phyloP scores from a whole-genome alignment of 352 stramenopile species.

The Globisporangium parvum region DNA sequence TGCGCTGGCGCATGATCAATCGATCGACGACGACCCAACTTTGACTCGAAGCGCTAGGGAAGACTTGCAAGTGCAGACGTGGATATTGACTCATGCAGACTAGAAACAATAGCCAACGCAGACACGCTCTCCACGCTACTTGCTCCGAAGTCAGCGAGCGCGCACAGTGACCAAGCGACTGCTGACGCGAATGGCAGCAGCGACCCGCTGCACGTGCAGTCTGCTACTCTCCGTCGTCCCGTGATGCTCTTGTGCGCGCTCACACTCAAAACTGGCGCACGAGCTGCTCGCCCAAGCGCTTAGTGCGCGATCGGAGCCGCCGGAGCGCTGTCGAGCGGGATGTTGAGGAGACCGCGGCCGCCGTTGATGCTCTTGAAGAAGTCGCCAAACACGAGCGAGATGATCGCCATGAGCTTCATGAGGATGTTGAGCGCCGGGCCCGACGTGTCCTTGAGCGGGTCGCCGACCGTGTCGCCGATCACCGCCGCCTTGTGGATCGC shows the following conservation, averaged over 20 bases:
- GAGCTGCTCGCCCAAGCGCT: not conserved
- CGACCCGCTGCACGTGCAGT: not conserved
- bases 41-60: no score
- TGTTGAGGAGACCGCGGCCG: slow-evolving; percentile 91
- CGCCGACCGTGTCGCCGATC: slow-evolving; percentile 98
- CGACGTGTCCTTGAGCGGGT: slow-evolving; percentile 99
- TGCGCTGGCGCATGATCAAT: no score
- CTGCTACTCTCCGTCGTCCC: not conserved
- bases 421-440: slow-evolving; percentile 99
- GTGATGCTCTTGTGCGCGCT: not conserved
- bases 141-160: not conserved
- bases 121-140: not conserved
- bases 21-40: no score
- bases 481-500: slow-evolving; percentile 98
- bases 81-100: slow-evolving; percentile 4
- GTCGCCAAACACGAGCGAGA: slow-evolving; percentile 98
- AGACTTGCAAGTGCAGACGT: slow-evolving; percentile 1
- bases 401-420: slow-evolving; percentile 99
- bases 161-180: not conserved
- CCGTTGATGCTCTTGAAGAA: slow-evolving; percentile 98
- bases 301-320: slow-evolving; percentile 6
- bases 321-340: slow-evolving; percentile 24
- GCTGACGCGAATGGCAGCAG: not conserved
- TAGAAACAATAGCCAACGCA: slow-evolving; percentile 1
- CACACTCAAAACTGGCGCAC: slow-evolving; percentile 6